These are phyloP conservation scores for Spencermartinsiella ligniputridi DNA, from an alignment of 1,139 yeast genomes.

Conservation along the genomic window DNA sequence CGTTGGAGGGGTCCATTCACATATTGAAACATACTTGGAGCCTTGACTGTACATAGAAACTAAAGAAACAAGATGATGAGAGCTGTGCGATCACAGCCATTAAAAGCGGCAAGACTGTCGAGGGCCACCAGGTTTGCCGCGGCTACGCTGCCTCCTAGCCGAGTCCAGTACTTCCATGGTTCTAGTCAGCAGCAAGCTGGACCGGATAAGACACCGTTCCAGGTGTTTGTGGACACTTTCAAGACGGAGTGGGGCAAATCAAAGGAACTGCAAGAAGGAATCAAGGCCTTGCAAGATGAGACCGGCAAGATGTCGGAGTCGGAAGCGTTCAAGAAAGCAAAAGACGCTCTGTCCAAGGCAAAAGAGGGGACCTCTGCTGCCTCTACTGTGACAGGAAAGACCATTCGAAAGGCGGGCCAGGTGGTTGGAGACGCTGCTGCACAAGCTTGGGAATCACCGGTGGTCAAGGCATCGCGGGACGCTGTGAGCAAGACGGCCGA, in stretches of 20 bases:
- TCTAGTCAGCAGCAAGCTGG: constrained; percentile 1
- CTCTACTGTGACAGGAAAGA: constrained; percentile 72
- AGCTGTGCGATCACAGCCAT: not conserved
- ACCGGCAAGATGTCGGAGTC: constrained; percentile 93
- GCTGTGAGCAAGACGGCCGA: constrained; percentile 80
- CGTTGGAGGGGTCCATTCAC: no score
- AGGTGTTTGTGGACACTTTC: constrained; percentile 91
- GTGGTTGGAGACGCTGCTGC: constrained; percentile 86
- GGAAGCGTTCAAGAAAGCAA: constrained; percentile 88
- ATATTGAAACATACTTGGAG: no score
- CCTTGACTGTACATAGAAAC: no score
- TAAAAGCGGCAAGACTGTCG: no score
- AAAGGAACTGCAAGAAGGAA: constrained; percentile 82
- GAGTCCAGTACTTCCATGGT: not conserved
- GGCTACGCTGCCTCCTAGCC: no score
- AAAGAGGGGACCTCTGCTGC: constrained; percentile 39
- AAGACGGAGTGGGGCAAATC: constrained; percentile 87
- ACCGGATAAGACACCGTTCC: constrained; percentile 66
- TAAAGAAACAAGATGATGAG: not conserved
- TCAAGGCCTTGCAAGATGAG: constrained; percentile 93
- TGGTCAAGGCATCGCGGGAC: constrained; percentile 80
- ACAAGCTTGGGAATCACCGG: constrained; percentile 95
- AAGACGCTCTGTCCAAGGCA: constrained; percentile 87
- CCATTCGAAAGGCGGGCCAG: constrained; percentile 86
- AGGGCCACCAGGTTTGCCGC: no score